Evolutionary conservation across 176 grass and related monocot species (phyloP).

Genomic region (Cenchrus americanus): DNA sequence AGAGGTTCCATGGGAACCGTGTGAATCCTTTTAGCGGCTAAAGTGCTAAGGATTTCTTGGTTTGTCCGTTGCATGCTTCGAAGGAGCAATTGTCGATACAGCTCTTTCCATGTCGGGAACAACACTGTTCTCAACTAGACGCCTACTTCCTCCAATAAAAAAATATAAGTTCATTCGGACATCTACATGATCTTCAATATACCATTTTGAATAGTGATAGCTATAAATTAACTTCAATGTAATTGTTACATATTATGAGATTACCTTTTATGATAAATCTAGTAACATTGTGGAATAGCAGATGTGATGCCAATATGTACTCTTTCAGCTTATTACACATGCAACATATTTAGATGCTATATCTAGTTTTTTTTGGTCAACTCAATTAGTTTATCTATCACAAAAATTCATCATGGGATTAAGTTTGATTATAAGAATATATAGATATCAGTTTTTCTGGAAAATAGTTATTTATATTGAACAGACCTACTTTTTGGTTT

Average conservation of each 20-base stretch:
- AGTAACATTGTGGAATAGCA: neutral
- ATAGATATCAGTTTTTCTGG: neutral
- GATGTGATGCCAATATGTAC: neutral
- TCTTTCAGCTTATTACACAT: neutral
- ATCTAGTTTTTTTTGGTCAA: neutral
- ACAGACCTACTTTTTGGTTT: neutral
- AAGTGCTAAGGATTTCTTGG: neutral
- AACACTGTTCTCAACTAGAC: neutral
- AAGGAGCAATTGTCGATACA: neutral
- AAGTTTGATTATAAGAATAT: conserved; percentile 1
- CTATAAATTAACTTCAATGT: too few relatives aligned
- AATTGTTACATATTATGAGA: neutral
- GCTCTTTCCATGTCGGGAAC: neutral
- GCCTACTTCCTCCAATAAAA: neutral
- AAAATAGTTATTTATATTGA: neutral
- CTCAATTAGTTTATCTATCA: neutral
- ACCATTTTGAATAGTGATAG: too few relatives aligned
- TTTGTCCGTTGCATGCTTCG: neutral
- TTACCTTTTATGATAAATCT: too few relatives aligned
- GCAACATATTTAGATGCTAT: neutral
- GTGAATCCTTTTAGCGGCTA: neutral
- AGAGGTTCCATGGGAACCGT: neutral
- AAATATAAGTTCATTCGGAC: too few relatives aligned
- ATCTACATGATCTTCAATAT: too few relatives aligned
- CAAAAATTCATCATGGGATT: neutral